Evolutionary conservation across 2,329 filamentous ascomycete species (phyloP).

Genomic region (Aspergillus persii): DNA sequence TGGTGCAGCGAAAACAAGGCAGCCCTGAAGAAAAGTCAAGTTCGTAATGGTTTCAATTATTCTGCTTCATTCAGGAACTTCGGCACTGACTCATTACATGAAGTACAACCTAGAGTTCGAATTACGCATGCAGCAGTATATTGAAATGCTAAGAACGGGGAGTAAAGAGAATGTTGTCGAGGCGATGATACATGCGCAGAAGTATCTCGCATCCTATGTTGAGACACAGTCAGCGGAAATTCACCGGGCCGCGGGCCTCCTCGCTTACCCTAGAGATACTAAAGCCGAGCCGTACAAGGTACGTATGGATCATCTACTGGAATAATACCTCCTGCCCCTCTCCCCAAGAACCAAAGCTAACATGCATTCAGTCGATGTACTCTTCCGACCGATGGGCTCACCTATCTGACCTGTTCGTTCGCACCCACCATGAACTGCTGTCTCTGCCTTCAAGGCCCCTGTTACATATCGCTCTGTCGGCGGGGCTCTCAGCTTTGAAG

Average conservation of each 20-base stretch:
- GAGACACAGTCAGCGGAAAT: slow-evolving; percentile 68
- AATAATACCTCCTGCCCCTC: neutral
- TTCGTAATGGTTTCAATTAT: slow-evolving; percentile 39
- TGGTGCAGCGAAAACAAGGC: slow-evolving; percentile 97
- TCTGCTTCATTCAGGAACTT: neutral
- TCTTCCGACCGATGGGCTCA: slow-evolving; percentile 68
- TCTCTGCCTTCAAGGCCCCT: slow-evolving; percentile 78
- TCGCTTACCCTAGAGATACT: slow-evolving; percentile 69
- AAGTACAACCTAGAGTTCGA: slow-evolving; percentile 87
- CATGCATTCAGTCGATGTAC: slow-evolving; percentile 63
- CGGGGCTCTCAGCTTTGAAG: slow-evolving; percentile 90
- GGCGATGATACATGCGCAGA: slow-evolving; percentile 77
- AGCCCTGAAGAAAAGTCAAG: slow-evolving; percentile 81
- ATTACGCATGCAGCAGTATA: slow-evolving; percentile 89
- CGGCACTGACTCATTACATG: neutral
- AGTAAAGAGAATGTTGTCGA: slow-evolving; percentile 66
- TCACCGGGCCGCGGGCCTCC: slow-evolving; percentile 70
- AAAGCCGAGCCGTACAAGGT: slow-evolving; percentile 61
- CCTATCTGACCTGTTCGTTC: slow-evolving; percentile 76
- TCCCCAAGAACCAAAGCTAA: slow-evolving; percentile 1
- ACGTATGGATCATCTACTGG: slow-evolving; percentile 8
- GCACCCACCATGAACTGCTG: slow-evolving; percentile 82
- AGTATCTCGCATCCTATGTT: slow-evolving; percentile 70
- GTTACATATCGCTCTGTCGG: slow-evolving; percentile 84
- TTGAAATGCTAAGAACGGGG: slow-evolving; percentile 76